Evolutionary conservation across 768 basidiomycete genomes (phyloP).

Genomic region (Kondoa malvinella): DNA sequence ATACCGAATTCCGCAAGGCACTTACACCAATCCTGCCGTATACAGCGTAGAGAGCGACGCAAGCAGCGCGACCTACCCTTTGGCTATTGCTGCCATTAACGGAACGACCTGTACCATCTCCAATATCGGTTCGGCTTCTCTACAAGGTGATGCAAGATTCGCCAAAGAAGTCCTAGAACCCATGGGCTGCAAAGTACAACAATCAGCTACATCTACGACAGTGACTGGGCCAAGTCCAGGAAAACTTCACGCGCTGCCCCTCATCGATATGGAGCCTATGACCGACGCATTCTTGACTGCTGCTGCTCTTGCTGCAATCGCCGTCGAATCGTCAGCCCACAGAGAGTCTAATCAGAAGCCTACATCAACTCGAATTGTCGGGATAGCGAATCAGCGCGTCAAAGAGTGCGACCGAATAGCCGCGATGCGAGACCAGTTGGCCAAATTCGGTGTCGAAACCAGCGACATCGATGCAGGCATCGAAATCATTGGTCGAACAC

Average conservation of each 20-base stretch:
- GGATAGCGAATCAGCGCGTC: slow-evolving; percentile 94
- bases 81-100: slow-evolving; percentile 91
- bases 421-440: slow-evolving; percentile 91
- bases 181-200: slow-evolving; percentile 84
- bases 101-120: slow-evolving; percentile 86
- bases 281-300: slow-evolving; percentile 98
- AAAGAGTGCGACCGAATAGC: slow-evolving; percentile 95
- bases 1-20: slow-evolving; percentile 66
- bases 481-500: slow-evolving; percentile 59
- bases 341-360: slow-evolving; percentile 16
- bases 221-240: slow-evolving; percentile 77
- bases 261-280: slow-evolving; percentile 98
- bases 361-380: slow-evolving; percentile 61
- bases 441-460: slow-evolving; percentile 85
- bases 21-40: slow-evolving; percentile 55
- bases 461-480: slow-evolving; percentile 85
- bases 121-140: slow-evolving; percentile 73
- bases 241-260: slow-evolving; percentile 60
- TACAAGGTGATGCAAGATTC: slow-evolving; percentile 95
- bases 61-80: slow-evolving; percentile 85
- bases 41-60: slow-evolving; percentile 90
- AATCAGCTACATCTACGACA: slow-evolving; percentile 74
- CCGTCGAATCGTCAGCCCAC: slow-evolving; percentile 28
- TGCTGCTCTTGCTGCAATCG: slow-evolving; percentile 74
- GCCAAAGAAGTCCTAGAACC: slow-evolving; percentile 79